Conservation (phyloP, 345 rosid genomes). For the Gossypium australe region DNA sequence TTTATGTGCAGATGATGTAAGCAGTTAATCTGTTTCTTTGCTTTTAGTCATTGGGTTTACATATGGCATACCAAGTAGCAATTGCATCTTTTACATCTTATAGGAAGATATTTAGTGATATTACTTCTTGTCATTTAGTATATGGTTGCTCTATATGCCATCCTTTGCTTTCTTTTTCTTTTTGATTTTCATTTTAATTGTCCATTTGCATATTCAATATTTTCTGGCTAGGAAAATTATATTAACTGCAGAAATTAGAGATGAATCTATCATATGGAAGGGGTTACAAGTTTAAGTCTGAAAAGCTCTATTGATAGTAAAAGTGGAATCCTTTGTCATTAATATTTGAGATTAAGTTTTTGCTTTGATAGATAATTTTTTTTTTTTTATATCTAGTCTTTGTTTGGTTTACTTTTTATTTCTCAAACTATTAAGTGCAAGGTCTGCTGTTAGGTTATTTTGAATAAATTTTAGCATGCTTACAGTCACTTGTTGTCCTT, state of each 20-base stretch:
- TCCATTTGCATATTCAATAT: not conserved
- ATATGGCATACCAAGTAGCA: not conserved
- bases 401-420: not conserved
- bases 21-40: constrained; percentile 14
- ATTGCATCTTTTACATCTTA: constrained; percentile 1
- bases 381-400: not conserved
- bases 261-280: not conserved
- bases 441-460: not conserved
- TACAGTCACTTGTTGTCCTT: not conserved
- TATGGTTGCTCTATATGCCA: not conserved
- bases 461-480: not conserved
- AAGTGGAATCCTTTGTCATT: not conserved
- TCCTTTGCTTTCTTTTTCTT: not conserved
- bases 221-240: not conserved
- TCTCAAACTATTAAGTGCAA: not conserved
- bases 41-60: not conserved
- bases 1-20: constrained; percentile 59
- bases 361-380: not conserved
- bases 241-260: not conserved
- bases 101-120: not conserved
- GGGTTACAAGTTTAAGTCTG: not conserved
- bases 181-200: not conserved
- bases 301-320: not conserved
- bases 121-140: not conserved
- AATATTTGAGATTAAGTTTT: not conserved